Base-by-base conservation (phyloP, 1,139 yeast species). In the Kazachstania sp. region DNA sequence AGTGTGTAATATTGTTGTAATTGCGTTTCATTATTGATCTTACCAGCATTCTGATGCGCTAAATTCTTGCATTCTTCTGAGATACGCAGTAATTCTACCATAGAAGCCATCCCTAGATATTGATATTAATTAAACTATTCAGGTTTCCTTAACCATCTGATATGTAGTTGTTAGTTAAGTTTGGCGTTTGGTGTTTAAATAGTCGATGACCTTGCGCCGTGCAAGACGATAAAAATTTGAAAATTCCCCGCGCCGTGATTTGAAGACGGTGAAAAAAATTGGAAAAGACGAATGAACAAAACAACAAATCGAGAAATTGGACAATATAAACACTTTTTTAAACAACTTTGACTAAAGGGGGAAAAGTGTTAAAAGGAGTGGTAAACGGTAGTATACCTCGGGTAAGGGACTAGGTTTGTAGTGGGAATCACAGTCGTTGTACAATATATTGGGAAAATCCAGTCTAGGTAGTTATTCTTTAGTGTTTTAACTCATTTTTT, bases 1-100 rank as follows among this genome's bases (percentile, higher is more conserved):
- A 64, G 39, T 12, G 58, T 51, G 41, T 54, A 59, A 40, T 64
- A 63, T 48, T 61, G 60, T 16, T 46, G 37, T 39, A 62, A 43
- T 20, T 54, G 55, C 6, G 32, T 37, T 16, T 57, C 61, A 37
- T 49, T 42, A 8, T 45, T 16, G 1, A 61, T 49, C 12, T 37
- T 38, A 9, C 37, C 36, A 5, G 54, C 51, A n/a, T 45, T 39
- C 13, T 36, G 35, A 38, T 54, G 54, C 2, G 66, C 65, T 18
- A 51, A 51, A 2, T 46, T 36, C 18, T 50, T 35, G 43, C 61
- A 62, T 44, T 61, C 64, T 15, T 51, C 53, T n/a, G 64, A 45
- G 20, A 61, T 41, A 11, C 44, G 47, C 36, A 57, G 56, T 12
- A 58, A 39, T 16, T 30, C 42, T 23, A 19, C 28, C 23, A 29